Evolutionary conservation across 2,329 filamentous ascomycete species (phyloP).

Genomic region (Parascedosporium putredinis): DNA sequence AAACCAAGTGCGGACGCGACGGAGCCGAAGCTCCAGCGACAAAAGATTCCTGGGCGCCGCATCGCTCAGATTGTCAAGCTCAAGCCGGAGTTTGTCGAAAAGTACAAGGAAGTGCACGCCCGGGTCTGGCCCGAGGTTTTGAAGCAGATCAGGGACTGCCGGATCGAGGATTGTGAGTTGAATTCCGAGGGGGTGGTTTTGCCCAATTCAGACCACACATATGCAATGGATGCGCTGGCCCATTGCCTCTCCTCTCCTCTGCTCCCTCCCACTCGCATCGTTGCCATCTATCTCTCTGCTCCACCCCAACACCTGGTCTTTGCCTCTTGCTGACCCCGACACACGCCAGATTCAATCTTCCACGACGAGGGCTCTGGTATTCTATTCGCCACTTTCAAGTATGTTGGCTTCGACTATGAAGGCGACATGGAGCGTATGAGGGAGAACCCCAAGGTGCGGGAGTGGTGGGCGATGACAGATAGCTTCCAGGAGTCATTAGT

Average conservation of each 20-base stretch:
- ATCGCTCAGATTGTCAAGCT: conserved; percentile 66
- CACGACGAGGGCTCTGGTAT: conserved; percentile 52
- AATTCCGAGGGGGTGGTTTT: neutral
- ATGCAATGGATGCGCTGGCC: no score
- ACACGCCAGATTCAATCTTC: conserved; percentile 56
- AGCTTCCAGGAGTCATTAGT: conserved; percentile 58
- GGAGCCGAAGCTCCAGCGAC: conserved; percentile 9
- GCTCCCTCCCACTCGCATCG: neutral
- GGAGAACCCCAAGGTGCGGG: conserved; percentile 59
- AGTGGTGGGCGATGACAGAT: conserved; percentile 79
- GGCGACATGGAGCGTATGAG: conserved; percentile 69
- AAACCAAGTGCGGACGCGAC: neutral
- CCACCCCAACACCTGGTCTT: no score
- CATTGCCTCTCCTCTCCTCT: neutral
- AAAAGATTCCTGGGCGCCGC: conserved; percentile 37
- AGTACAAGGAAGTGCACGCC: conserved; percentile 66
- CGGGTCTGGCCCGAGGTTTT: conserved; percentile 70
- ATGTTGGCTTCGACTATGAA: conserved; percentile 61
- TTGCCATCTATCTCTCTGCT: no score
- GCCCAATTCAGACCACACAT: neutral
- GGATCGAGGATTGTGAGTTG: conserved; percentile 59
- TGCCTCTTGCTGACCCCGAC: conserved; percentile 1
- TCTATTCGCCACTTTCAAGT: conserved; percentile 69
- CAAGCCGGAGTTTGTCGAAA: conserved; percentile 52
- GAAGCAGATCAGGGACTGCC: conserved; percentile 64